phyloP scores from a whole-genome alignment of 371 early-diverging fungal genomes.

The Mortierella sp. region DNA sequence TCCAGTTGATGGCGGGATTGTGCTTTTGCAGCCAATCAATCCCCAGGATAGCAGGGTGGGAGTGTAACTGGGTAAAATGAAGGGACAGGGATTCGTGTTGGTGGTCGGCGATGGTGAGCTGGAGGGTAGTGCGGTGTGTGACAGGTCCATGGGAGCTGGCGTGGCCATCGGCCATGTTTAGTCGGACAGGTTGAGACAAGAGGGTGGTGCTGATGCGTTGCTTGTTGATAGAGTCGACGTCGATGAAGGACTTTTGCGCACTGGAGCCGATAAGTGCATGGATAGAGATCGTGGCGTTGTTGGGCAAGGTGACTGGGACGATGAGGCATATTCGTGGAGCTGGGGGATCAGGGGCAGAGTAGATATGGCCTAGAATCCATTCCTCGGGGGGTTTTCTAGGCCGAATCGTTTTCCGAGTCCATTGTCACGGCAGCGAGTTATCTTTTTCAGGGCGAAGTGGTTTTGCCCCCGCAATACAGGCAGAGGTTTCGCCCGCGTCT shows the following conservation, averaged over 20 bases:
- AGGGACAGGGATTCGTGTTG: neutral
- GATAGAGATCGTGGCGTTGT: neutral
- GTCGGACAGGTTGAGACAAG: neutral
- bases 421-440: too few relatives aligned
- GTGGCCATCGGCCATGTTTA: slow-evolving; percentile 6
- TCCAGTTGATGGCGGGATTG: slow-evolving; percentile 2
- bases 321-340: neutral
- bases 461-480: too few relatives aligned
- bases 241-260: neutral
- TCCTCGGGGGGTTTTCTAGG: slow-evolving; percentile 1
- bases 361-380: slow-evolving; percentile 11
- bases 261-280: neutral
- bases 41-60: neutral
- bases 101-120: neutral
- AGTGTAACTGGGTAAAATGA: neutral
- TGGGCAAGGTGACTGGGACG: neutral
- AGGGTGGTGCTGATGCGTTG: neutral
- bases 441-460: too few relatives aligned
- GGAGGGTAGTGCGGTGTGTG: neutral
- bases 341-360: neutral
- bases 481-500: too few relatives aligned
- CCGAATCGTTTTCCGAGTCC: slow-evolving; percentile 9
- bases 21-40: slow-evolving; percentile 2
- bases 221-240: neutral
- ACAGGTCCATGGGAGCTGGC: neutral